Evolutionary conservation across 169 alveolate species (phyloP), one percentile per base, ranked within the genome.

Genomic region (Condylostoma magnum): DNA sequence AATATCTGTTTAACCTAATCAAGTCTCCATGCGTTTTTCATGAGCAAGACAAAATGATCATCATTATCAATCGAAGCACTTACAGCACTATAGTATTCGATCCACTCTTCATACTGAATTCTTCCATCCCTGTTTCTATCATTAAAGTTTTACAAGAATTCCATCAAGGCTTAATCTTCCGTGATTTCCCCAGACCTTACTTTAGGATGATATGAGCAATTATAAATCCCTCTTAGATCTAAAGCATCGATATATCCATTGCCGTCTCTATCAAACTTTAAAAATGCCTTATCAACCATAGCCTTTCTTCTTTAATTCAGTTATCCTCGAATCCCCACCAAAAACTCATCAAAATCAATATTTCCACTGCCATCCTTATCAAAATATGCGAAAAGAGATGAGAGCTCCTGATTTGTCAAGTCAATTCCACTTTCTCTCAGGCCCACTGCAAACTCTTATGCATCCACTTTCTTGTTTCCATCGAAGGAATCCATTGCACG

Each of bases 41-140:
- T 79, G 28, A 90, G 66, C 47, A 66, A 68, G 5, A 90, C 89
- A 85, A 88, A 91, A 80, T 91, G 96, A 44, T 88, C 93, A 56
- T 91, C 95, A 63, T 89, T 85, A 38, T 88, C 94, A 44, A 91
- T 85, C 51, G 90, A 79, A 36, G 93, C 82, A 46, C 90, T 75
- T 3, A 91, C 95, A 8, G 95, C 95, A 30, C 94, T 76, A 80
- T 88, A 91, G 83, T 91, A 91, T 56, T 91, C 95, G 53, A 74
- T 55, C 95, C 95, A 91, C 69, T 91, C 96, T 34, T 71, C 70
- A 57, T 73, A 68, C 18, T 78, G 71, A 54, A 90, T 85, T 55
- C 65, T 80, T 28, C 96, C 96, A 73, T 90, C 91, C 30, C 84
- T 84, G 80, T 88, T 83, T 33, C 77, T 81, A 70, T 91, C 96